Conservation (phyloP, 1,284 basidiomycete genomes). For the Baeospora myosura region DNA sequence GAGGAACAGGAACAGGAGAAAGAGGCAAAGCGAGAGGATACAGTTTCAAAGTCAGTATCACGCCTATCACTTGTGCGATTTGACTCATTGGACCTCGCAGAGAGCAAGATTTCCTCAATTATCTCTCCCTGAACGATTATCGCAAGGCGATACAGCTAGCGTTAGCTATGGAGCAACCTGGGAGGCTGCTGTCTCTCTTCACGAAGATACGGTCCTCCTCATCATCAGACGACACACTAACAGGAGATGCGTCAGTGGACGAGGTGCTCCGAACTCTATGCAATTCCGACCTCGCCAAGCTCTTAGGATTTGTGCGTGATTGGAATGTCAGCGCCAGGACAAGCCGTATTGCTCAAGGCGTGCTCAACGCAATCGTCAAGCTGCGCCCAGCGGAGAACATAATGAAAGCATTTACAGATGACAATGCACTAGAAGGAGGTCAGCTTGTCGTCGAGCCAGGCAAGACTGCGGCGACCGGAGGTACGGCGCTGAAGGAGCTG, state of each 20-base stretch:
- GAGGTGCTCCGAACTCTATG: constrained; percentile 71
- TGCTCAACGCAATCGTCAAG: constrained; percentile 81
- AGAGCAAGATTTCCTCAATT: constrained; percentile 94
- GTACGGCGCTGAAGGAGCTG: constrained; percentile 60
- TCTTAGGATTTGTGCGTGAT: constrained; percentile 79
- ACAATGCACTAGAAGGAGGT: constrained; percentile 23
- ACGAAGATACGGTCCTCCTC: constrained; percentile 43
- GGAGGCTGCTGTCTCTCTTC: constrained; percentile 81
- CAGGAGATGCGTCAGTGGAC: constrained; percentile 72
- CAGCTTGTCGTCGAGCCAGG: constrained; percentile 8
- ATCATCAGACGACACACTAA: constrained; percentile 34
- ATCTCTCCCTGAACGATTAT: constrained; percentile 84
- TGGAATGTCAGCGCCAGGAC: constrained; percentile 94
- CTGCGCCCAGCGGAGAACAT: constrained; percentile 69
- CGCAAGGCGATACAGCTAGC: constrained; percentile 86
- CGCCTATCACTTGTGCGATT: constrained; percentile 1
- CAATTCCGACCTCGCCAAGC: constrained; percentile 68
- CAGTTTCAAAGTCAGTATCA: constrained; percentile 67
- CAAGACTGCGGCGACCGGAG: constrained; percentile 17
- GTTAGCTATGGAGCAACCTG: constrained; percentile 88
- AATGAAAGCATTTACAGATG: constrained; percentile 56
- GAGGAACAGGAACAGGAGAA: constrained; percentile 71
- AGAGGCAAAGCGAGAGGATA: constrained; percentile 61
- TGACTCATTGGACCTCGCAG: constrained; percentile 31
- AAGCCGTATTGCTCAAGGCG: constrained; percentile 77